These are phyloP conservation scores for Microcera coccophila DNA, from an alignment of 2,329 filamentous ascomycete genomes.

Conservation along the genomic window DNA sequence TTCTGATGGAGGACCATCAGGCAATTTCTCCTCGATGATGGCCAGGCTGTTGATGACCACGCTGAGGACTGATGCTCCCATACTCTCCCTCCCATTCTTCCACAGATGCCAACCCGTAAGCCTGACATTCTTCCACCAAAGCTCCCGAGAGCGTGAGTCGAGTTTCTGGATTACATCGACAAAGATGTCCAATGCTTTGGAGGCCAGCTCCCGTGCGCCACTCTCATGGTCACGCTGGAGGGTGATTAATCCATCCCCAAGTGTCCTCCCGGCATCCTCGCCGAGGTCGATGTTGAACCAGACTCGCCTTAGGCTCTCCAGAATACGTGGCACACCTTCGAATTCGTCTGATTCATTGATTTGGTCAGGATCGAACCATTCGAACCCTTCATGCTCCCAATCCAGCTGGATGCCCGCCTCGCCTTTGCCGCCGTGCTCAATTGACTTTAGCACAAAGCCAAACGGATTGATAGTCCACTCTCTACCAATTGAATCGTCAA, in stretches of 20 bases:
- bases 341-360: slow-evolving; percentile 45
- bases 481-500: slow-evolving; percentile 49
- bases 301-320: slow-evolving; percentile 55
- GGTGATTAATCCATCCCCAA: slow-evolving; percentile 44
- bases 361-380: slow-evolving; percentile 52
- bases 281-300: slow-evolving; percentile 55
- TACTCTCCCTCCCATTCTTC: slow-evolving; percentile 63
- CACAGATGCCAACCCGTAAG: slow-evolving; percentile 60
- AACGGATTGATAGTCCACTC: slow-evolving; percentile 64
- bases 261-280: slow-evolving; percentile 39
- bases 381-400: slow-evolving; percentile 59
- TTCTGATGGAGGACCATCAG: slow-evolving; percentile 4
- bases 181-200: slow-evolving; percentile 49
- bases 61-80: slow-evolving; percentile 57
- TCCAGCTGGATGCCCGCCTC: slow-evolving; percentile 51
- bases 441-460: slow-evolving; percentile 48
- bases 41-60: slow-evolving; percentile 46
- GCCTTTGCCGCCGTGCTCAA: slow-evolving; percentile 25
- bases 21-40: slow-evolving; percentile 33
- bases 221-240: slow-evolving; percentile 56
- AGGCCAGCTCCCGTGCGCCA: slow-evolving; percentile 56
- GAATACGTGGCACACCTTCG: slow-evolving; percentile 54
- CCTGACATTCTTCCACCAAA: slow-evolving; percentile 55
- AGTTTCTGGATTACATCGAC: slow-evolving; percentile 41
- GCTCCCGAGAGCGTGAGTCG: slow-evolving; percentile 25